Percentiles rank a stretch among this genome's conserved stretches.
Conservation (phyloP, 2,329 filamentous ascomycete genomes). For the Fusarium setosum region DNA sequence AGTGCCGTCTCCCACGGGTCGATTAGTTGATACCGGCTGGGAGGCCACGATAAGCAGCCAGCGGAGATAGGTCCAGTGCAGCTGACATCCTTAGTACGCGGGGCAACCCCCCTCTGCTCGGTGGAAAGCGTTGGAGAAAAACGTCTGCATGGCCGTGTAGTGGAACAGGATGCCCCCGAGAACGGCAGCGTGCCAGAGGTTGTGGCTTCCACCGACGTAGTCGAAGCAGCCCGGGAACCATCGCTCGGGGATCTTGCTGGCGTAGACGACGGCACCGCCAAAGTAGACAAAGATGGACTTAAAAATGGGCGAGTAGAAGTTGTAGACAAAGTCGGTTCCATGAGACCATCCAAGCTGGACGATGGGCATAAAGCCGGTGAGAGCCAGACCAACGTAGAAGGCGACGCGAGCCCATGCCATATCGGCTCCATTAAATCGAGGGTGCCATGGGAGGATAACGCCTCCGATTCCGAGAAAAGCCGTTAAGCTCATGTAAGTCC, state of each 20-base stretch:
- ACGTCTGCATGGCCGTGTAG: constrained; percentile 94
- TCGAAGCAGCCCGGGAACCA: constrained; percentile 96
- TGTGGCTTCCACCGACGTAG: constrained; percentile 94
- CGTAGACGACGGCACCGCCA: constrained; percentile 86
- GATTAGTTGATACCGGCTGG: neutral
- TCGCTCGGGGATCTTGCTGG: constrained; percentile 90
- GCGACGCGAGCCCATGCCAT: constrained; percentile 93
- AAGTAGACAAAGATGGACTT: constrained; percentile 92
- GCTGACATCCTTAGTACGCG: constrained; percentile 53
- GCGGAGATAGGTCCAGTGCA: neutral
- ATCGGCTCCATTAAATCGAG: constrained; percentile 90
- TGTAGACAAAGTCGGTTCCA: constrained; percentile 81
- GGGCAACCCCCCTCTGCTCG: constrained; percentile 72
- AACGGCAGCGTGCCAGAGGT: constrained; percentile 96
- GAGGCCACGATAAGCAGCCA: neutral
- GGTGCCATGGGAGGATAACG: constrained; percentile 95
- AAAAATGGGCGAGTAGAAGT: constrained; percentile 88
- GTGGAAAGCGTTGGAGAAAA: constrained; percentile 83
- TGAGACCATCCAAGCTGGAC: constrained; percentile 84
- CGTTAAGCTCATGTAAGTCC: constrained; percentile 86
- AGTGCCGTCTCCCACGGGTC: neutral
- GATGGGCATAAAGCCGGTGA: constrained; percentile 90
- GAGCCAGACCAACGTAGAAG: constrained; percentile 89
- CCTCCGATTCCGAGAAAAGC: constrained; percentile 85
- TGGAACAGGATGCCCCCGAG: constrained; percentile 97